These are phyloP conservation scores for Dactylorhiza incarnata DNA, from an alignment of 106 monocot species.

Conservation along the genomic window DNA sequence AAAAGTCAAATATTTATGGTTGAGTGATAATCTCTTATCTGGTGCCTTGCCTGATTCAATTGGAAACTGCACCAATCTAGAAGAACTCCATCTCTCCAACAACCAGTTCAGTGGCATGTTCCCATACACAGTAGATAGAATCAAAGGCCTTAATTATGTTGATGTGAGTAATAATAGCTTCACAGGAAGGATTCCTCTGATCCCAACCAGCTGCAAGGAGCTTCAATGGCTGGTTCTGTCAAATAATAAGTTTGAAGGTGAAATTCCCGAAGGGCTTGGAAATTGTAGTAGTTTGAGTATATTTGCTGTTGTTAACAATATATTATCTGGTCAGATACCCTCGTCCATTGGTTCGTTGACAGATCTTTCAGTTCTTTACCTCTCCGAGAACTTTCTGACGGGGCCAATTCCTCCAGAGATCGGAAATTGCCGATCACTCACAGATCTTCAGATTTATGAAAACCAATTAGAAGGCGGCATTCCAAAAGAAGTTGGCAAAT, in stretches of 20 bases:
- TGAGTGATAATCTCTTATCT: constrained; percentile 43
- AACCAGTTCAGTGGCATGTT: constrained; percentile 51
- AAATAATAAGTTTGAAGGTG: constrained; percentile 38
- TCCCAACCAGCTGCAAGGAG: constrained; percentile 25
- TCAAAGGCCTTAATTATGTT: constrained; percentile 36
- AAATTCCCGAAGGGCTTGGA: constrained; percentile 37
- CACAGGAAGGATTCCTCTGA: constrained; percentile 34
- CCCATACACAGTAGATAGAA: constrained; percentile 30
- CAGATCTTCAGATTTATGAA: constrained; percentile 27
- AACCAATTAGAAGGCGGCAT: constrained; percentile 62
- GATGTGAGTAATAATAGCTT: constrained; percentile 37
- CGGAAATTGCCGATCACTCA: constrained; percentile 51
- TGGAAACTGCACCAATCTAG: constrained; percentile 42
- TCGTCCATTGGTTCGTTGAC: constrained; percentile 35
- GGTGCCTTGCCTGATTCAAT: constrained; percentile 60
- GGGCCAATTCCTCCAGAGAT: constrained; percentile 64
- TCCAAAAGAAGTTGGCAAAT: constrained; percentile 47
- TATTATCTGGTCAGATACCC: constrained; percentile 61
- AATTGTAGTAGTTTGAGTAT: constrained; percentile 39
- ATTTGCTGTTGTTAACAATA: constrained; percentile 28
- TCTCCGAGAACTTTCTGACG: constrained; percentile 42
- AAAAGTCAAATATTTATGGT: constrained; percentile 20
- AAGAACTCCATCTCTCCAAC: constrained; percentile 45
- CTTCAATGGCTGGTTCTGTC: constrained; percentile 36
- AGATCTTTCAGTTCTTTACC: constrained; percentile 35